These are phyloP conservation scores for Edaphochlamys debaryana DNA, from an alignment of 139 green algal genomes.

Conservation along the genomic window DNA sequence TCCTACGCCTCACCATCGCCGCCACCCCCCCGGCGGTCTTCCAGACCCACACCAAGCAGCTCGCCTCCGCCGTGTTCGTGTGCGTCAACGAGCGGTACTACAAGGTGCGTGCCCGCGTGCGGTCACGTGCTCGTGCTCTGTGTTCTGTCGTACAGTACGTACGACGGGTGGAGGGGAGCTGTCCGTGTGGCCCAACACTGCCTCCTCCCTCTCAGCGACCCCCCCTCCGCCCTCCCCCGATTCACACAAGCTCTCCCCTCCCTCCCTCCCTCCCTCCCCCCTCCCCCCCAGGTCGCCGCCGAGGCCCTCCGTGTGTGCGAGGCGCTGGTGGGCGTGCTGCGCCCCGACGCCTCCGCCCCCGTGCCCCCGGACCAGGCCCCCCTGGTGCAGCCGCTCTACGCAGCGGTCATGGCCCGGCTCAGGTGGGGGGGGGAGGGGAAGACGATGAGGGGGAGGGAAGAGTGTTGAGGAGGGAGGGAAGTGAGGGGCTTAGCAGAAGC, in stretches of 20 bases:
- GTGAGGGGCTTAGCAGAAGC: neutral
- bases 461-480: neutral
- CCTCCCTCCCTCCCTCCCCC: too few relatives aligned
- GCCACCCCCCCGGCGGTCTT: constrained; percentile 63
- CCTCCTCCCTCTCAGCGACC: too few relatives aligned
- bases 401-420: constrained; percentile 46
- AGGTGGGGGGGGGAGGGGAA: constrained; percentile 24
- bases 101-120: constrained; percentile 83
- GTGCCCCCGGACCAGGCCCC: constrained; percentile 36
- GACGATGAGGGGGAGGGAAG: neutral
- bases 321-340: constrained; percentile 82
- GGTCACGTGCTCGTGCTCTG: constrained; percentile 68
- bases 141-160: constrained; percentile 2
- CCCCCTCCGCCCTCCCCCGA: too few relatives aligned
- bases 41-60: constrained; percentile 61
- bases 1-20: constrained; percentile 77
- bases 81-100: constrained; percentile 88
- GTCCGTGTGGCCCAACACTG: too few relatives aligned
- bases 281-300: constrained; percentile 70
- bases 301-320: constrained; percentile 88
- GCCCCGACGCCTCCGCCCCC: constrained; percentile 48
- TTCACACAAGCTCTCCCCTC: too few relatives aligned
- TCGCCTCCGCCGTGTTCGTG: constrained; percentile 69
- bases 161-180: too few relatives aligned
- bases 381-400: constrained; percentile 67